Conservation (phyloP, 306 rosid genomes). For the Oemleria cerasiformis region DNA sequence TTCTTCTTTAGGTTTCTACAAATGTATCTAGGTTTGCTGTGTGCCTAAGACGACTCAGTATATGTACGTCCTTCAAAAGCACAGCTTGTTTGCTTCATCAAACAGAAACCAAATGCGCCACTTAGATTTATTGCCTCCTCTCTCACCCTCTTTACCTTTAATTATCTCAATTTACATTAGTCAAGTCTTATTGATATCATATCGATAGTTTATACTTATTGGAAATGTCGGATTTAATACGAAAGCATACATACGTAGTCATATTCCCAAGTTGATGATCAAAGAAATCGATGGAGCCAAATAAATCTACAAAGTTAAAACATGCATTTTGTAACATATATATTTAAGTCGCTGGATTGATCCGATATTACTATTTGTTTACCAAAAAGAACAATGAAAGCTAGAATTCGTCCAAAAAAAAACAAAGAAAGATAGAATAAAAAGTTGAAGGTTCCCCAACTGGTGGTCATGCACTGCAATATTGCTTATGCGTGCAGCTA, state of each 20-base stretch:
- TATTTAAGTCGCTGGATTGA: no score
- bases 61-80: constrained; percentile 11
- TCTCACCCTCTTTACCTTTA: not conserved
- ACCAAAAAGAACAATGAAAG: no score
- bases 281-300: no score
- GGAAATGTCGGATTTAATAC: no score
- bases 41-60: not conserved
- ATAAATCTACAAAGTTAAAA: no score
- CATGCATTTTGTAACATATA: no score
- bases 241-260: no score
- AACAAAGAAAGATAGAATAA: not conserved
- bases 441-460: not conserved
- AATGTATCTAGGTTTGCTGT: constrained; percentile 3
- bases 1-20: constrained; percentile 2
- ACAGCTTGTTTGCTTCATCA: constrained; percentile 24
- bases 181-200: not conserved
- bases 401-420: not conserved
- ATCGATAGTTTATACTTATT: no score
- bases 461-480: not conserved
- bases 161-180: not conserved
- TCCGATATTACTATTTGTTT: no score
- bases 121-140: constrained; percentile 35
- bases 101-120: constrained; percentile 37
- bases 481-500: constrained; percentile 5
- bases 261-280: no score